phyloP scores from a whole-genome alignment of 495 filamentous ascomycete species.

The Penicillium nucicola region DNA sequence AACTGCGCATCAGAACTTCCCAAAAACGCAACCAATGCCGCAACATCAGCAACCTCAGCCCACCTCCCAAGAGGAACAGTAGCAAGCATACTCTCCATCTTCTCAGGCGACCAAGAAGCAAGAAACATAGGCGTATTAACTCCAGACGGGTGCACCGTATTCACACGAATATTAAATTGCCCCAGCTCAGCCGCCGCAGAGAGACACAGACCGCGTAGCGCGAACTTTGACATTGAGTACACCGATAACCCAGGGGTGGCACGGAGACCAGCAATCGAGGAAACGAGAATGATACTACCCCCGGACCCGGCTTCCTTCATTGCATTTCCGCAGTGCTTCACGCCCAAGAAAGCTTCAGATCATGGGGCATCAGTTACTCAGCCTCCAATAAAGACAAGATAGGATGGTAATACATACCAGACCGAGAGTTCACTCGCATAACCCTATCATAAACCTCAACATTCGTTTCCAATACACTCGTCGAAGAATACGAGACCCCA shows the following conservation, averaged over 20 bases:
- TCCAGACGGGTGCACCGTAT: slow-evolving; percentile 18
- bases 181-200: slow-evolving; percentile 18
- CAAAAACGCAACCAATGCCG: slow-evolving; percentile 15
- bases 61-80: slow-evolving; percentile 19
- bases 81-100: slow-evolving; percentile 16
- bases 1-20: slow-evolving; percentile 14
- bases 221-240: slow-evolving; percentile 17
- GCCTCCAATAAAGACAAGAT: neutral
- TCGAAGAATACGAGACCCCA: slow-evolving; percentile 13
- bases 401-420: slow-evolving; percentile 5
- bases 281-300: slow-evolving; percentile 17
- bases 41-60: slow-evolving; percentile 20
- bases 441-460: slow-evolving; percentile 17
- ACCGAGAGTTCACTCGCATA: slow-evolving; percentile 17
- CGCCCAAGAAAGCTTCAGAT: slow-evolving; percentile 6
- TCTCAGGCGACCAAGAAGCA: slow-evolving; percentile 12
- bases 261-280: slow-evolving; percentile 20
- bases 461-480: slow-evolving; percentile 16
- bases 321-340: slow-evolving; percentile 11
- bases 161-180: slow-evolving; percentile 17
- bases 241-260: slow-evolving; percentile 16
- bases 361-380: neutral
- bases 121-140: slow-evolving; percentile 17
- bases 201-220: slow-evolving; percentile 15
- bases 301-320: slow-evolving; percentile 16